These are phyloP conservation scores for Pinus albicaulis DNA, from an alignment of 75 land plant genomes.

Conservation along the genomic window DNA sequence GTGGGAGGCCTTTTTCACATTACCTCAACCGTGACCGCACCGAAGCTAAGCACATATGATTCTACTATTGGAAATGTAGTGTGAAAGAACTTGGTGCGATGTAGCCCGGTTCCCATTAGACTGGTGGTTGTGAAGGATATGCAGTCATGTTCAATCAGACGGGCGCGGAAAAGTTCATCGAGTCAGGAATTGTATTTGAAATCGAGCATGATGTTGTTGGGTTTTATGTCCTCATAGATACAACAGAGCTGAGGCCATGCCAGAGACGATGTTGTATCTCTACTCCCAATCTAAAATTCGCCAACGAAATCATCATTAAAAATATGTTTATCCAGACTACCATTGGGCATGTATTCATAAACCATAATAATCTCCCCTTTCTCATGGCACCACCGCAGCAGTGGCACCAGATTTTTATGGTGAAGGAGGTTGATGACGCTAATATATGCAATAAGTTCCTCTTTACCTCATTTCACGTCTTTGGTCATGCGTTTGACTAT, in stretches of 20 bases:
- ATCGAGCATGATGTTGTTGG: neutral
- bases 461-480: constrained; percentile 33
- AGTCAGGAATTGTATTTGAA: neutral
- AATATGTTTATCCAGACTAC: constrained; percentile 42
- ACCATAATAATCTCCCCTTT: constrained; percentile 31
- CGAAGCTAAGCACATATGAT: constrained; percentile 52
- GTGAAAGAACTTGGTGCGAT: constrained; percentile 40
- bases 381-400: constrained; percentile 46
- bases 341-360: constrained; percentile 55
- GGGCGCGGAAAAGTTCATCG: neutral
- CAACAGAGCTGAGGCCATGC: constrained; percentile 25
- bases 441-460: constrained; percentile 26
- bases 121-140: constrained; percentile 11
- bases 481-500: constrained; percentile 44
- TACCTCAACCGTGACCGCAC: constrained; percentile 39
- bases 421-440: constrained; percentile 31
- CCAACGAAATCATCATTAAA: neutral
- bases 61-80: constrained; percentile 34
- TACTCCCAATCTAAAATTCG: constrained; percentile 13
- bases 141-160: neutral
- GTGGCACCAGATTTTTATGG: constrained; percentile 34
- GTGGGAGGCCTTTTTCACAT: constrained; percentile 39
- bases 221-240: constrained; percentile 14
- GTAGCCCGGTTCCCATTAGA: constrained; percentile 44
- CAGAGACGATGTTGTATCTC: constrained; percentile 28